These are phyloP conservation scores for Ogataea methanolica DNA, from an alignment of 805 yeast genomes.

Conservation along the genomic window DNA sequence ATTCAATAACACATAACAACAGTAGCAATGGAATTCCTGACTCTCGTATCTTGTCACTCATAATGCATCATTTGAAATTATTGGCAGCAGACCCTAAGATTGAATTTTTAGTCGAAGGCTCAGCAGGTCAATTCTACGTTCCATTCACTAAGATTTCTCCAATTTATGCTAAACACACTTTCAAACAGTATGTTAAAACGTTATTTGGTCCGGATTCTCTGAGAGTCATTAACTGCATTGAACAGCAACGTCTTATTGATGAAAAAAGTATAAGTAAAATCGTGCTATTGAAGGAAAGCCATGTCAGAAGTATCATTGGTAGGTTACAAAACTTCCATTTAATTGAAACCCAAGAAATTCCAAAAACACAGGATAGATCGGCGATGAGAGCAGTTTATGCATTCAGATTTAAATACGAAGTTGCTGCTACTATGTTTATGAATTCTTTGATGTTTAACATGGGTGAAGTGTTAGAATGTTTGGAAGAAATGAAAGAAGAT, in stretches of 20 bases:
- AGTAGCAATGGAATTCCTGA: conserved; percentile 14
- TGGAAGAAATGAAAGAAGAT: conserved; percentile 51
- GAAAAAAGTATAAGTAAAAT: conserved; percentile 76
- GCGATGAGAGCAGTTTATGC: conserved; percentile 84
- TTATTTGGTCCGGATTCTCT: conserved; percentile 64
- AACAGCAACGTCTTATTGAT: conserved; percentile 66
- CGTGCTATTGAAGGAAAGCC: conserved; percentile 73
- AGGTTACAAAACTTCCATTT: conserved; percentile 64
- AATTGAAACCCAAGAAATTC: conserved; percentile 88
- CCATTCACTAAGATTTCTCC: conserved; percentile 54
- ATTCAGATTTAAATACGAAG: conserved; percentile 49
- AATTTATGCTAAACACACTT: conserved; percentile 42
- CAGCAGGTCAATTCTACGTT: conserved; percentile 54
- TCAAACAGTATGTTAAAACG: conserved; percentile 54
- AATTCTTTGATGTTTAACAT: conserved; percentile 47
- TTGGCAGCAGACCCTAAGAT: conserved; percentile 45
- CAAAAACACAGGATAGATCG: conserved; percentile 85
- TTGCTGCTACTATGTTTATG: conserved; percentile 32
- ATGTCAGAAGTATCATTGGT: conserved; percentile 67
- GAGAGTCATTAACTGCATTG: conserved; percentile 73
- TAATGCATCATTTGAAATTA: conserved; percentile 59
- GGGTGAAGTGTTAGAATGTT: conserved; percentile 44
- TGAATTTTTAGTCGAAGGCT: conserved; percentile 57
- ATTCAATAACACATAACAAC: conserved; percentile 2
- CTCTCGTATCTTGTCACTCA: conserved; percentile 20